These are phyloP conservation scores for Ilex paraguariensis DNA, from an alignment of 305 asterid genomes.

Conservation along the genomic window DNA sequence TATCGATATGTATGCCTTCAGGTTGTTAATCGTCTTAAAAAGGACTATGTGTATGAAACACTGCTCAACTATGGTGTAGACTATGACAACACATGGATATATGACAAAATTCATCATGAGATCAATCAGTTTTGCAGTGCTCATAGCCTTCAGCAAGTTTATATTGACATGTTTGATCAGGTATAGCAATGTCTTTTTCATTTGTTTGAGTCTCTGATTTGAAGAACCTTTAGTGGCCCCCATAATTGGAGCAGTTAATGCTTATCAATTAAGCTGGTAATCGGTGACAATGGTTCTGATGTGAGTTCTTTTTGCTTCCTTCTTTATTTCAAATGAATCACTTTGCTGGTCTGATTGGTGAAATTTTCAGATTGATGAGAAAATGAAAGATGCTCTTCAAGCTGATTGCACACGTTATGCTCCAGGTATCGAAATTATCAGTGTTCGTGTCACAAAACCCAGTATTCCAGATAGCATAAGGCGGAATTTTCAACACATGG, in stretches of 20 bases:
- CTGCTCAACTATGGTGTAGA: conserved; percentile 83
- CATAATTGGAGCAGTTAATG: not conserved
- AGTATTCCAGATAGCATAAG: conserved; percentile 81
- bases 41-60: conserved; percentile 80
- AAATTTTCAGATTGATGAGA: conserved; percentile 80
- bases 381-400: conserved; percentile 99
- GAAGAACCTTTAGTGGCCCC: not conserved
- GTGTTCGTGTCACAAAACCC: conserved; percentile 97
- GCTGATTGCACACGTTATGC: conserved; percentile 98
- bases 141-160: conserved; percentile 97
- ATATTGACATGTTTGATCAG: conserved; percentile 99
- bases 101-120: conserved; percentile 99
- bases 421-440: conserved; percentile 93
- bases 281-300: too few relatives aligned
- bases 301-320: not conserved
- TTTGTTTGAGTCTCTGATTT: not conserved
- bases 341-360: conserved; percentile 7
- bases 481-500: conserved; percentile 88
- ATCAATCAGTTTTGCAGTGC: conserved; percentile 97
- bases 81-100: conserved; percentile 97
- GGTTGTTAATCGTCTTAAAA: conserved; percentile 95
- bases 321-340: conserved; percentile 1
- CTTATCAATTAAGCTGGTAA: not conserved
- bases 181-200: conserved; percentile 18
- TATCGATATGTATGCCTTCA: conserved; percentile 28